These are phyloP conservation scores for Helotiales sp. DNA, from an alignment of 2,329 filamentous ascomycete species.

Conservation along the genomic window DNA sequence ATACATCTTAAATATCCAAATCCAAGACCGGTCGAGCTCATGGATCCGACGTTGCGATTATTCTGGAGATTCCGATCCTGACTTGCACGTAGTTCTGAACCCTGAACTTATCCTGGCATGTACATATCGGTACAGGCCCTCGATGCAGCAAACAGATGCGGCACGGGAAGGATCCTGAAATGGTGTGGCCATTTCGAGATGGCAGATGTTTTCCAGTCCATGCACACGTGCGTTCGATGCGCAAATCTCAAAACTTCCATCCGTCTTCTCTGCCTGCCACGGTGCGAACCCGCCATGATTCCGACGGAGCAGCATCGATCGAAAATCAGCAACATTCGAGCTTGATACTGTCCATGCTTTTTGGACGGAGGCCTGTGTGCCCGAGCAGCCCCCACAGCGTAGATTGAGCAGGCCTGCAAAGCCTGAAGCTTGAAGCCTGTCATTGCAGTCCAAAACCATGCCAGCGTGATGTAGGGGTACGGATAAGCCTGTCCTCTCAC, in stretches of 20 bases:
- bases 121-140: slow-evolving; percentile 24
- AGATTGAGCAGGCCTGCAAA: slow-evolving; percentile 13
- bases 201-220: slow-evolving; percentile 8
- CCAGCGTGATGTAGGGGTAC: slow-evolving; percentile 2
- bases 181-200: slow-evolving; percentile 11
- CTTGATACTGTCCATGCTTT: slow-evolving; percentile 11
- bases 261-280: slow-evolving; percentile 19
- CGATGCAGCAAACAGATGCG: slow-evolving; percentile 23
- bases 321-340: slow-evolving; percentile 3
- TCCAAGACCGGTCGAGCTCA: slow-evolving; percentile 3
- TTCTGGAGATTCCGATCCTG: slow-evolving; percentile 18
- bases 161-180: slow-evolving; percentile 8
- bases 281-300: slow-evolving; percentile 3
- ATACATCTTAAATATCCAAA: too few species aligned
- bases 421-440: slow-evolving; percentile 21
- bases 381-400: slow-evolving; percentile 15
- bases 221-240: slow-evolving; percentile 15
- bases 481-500: slow-evolving; percentile 19
- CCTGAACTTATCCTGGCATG: slow-evolving; percentile 17
- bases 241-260: slow-evolving; percentile 15
- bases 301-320: not conserved
- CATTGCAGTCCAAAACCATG: slow-evolving; percentile 11
- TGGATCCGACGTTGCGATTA: slow-evolving; percentile 1
- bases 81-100: slow-evolving; percentile 7
- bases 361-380: slow-evolving; percentile 24